phyloP scores from a whole-genome alignment of 1,284 basidiomycete species.

The Omphalotus olearius region DNA sequence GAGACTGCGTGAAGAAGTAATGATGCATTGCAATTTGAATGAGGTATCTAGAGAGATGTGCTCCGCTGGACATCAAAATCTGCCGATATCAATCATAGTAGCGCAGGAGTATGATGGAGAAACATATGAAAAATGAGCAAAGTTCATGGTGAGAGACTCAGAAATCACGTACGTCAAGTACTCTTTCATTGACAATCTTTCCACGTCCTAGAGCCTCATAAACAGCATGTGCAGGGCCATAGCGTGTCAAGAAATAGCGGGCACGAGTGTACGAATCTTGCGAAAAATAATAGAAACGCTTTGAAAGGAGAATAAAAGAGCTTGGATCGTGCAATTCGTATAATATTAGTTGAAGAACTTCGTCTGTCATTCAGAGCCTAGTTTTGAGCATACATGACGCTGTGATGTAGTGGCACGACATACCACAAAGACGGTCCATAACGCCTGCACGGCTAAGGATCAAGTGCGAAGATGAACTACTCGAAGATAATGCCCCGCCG shows the following conservation, averaged over 20 bases:
- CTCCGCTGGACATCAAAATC: constrained; percentile 70
- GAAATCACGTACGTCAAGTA: constrained; percentile 58
- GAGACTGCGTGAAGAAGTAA: constrained; percentile 63
- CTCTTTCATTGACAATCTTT: constrained; percentile 56
- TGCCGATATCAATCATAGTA: constrained; percentile 24
- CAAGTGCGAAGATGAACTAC: not conserved
- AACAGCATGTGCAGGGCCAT: constrained; percentile 63
- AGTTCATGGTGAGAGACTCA: constrained; percentile 17
- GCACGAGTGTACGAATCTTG: constrained; percentile 71
- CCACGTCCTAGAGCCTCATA: constrained; percentile 68
- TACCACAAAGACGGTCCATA: constrained; percentile 65
- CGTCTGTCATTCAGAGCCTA: constrained; percentile 40
- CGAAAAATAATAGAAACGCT: constrained; percentile 58
- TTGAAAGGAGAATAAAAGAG: constrained; percentile 50
- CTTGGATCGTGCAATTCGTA: constrained; percentile 65
- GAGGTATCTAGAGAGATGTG: constrained; percentile 72
- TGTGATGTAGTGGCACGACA: constrained; percentile 24
- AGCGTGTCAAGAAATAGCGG: constrained; percentile 68
- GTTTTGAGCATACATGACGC: constrained; percentile 10
- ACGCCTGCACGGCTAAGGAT: constrained; percentile 7
- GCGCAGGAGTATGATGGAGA: constrained; percentile 4
- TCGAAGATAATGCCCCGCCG: too few relatives aligned
- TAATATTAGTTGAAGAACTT: constrained; percentile 68
- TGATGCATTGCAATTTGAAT: constrained; percentile 73
- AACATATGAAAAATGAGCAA: constrained; percentile 11